Conservation (phyloP, 2,329 filamentous ascomycete species). For the Tolypocladium inflatum region DNA sequence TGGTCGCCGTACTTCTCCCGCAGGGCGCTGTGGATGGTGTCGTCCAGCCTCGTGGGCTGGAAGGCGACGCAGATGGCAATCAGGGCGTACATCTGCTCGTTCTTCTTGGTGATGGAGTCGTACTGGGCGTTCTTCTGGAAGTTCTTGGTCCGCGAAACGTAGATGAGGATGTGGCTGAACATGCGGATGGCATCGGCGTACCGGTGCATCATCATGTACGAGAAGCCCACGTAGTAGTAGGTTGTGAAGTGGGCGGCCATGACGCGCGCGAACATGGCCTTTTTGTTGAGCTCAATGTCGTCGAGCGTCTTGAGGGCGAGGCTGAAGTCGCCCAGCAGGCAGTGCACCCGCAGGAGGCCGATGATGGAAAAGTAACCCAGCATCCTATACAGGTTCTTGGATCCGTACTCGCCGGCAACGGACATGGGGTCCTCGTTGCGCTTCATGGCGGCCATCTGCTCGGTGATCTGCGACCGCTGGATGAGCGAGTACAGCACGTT, state of each 20-base stretch:
- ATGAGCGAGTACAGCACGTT: slow-evolving; percentile 99
- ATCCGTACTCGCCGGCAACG: slow-evolving; percentile 91
- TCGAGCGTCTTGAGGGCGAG: slow-evolving; percentile 97
- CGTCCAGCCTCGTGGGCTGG: slow-evolving; percentile 91
- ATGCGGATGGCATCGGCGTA: slow-evolving; percentile 99
- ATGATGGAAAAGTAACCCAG: slow-evolving; percentile 99
- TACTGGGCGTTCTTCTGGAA: slow-evolving; percentile 99
- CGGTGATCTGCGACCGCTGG: slow-evolving; percentile 94
- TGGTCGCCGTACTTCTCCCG: slow-evolving; percentile 99
- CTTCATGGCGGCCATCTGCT: slow-evolving; percentile 93
- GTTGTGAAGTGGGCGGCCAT: slow-evolving; percentile 99
- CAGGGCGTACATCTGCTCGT: slow-evolving; percentile 98
- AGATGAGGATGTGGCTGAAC: slow-evolving; percentile 99
- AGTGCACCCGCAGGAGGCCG: slow-evolving; percentile 90
- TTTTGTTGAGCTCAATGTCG: slow-evolving; percentile 99
- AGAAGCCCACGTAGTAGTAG: slow-evolving; percentile 99
- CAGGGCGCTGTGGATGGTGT: slow-evolving; percentile 96
- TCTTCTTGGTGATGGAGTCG: slow-evolving; percentile 99
- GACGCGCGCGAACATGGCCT: slow-evolving; percentile 98
- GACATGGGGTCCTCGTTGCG: slow-evolving; percentile 80
- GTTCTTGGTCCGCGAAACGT: slow-evolving; percentile 98
- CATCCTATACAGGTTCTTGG: slow-evolving; percentile 93
- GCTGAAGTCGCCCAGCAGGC: slow-evolving; percentile 93
- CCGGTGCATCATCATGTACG: slow-evolving; percentile 99
- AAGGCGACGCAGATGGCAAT: slow-evolving; percentile 98